Percentiles rank a stretch among this genome's conserved stretches.
Conservation (phyloP, 2,329 filamentous ascomycete species). For the Ceratocystis diversiconidia region DNA sequence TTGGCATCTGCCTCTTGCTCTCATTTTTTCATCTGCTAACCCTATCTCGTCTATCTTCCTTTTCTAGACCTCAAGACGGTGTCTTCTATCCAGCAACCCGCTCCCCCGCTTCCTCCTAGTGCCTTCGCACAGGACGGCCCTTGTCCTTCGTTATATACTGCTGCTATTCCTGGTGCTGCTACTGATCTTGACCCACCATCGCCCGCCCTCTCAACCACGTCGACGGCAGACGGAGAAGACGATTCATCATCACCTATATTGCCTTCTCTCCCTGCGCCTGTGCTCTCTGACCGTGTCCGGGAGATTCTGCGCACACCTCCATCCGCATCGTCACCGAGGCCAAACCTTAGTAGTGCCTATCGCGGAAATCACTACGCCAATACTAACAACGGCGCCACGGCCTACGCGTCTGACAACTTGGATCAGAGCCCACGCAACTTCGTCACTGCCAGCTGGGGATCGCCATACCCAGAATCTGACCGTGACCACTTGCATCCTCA, state of each 20-base stretch:
- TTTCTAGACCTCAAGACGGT: constrained; percentile 30
- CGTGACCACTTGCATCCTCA: constrained; percentile 33
- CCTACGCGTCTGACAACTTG: not conserved
- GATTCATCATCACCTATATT: constrained; percentile 37
- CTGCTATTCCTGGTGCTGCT: not conserved
- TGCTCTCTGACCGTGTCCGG: constrained; percentile 40
- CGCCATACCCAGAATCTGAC: constrained; percentile 63
- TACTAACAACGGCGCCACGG: not conserved
- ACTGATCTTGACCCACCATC: constrained; percentile 29
- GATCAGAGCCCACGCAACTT: constrained; percentile 26
- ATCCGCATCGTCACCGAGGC: constrained; percentile 17
- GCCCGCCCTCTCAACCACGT: constrained; percentile 46
- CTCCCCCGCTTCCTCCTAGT: constrained; percentile 41
- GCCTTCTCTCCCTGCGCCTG: constrained; percentile 44
- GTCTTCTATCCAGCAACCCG: constrained; percentile 37
- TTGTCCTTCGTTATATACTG: constrained; percentile 25
- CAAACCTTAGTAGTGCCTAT: not conserved
- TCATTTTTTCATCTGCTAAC: not conserved
- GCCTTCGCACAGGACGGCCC: constrained; percentile 45
- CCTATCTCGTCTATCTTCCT: constrained; percentile 8
- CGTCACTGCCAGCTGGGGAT: constrained; percentile 77
- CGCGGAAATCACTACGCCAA: not conserved
- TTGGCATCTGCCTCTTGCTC: not conserved
- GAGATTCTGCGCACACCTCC: constrained; percentile 43
- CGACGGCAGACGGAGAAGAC: constrained; percentile 44